These are phyloP conservation scores for Colletotrichum sp. DNA, from an alignment of 2,329 filamentous ascomycete genomes.

Conservation along the genomic window DNA sequence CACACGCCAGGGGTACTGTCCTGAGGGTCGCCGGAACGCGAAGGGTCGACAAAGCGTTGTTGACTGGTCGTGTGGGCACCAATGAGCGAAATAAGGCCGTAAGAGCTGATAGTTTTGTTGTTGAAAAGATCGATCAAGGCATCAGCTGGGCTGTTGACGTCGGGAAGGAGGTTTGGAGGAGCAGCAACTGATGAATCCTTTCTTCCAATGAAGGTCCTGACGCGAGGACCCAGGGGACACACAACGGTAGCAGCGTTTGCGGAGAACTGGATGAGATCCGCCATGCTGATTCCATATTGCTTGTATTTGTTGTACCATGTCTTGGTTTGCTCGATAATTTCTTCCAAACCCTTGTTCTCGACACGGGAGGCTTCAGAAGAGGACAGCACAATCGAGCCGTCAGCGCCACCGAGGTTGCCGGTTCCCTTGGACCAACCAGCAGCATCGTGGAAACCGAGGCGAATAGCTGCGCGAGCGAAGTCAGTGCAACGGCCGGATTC, in stretches of 20 bases:
- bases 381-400: constrained; percentile 48
- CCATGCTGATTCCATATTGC: constrained; percentile 45
- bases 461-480: constrained; percentile 47
- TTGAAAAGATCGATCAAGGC: constrained; percentile 52
- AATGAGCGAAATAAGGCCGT: constrained; percentile 56
- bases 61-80: constrained; percentile 59
- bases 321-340: constrained; percentile 43
- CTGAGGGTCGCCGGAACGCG: constrained; percentile 48
- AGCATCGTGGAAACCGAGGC: constrained; percentile 54
- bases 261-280: constrained; percentile 60
- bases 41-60: constrained; percentile 48
- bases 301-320: constrained; percentile 44
- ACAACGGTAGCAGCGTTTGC: constrained; percentile 53
- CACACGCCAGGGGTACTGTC: constrained; percentile 53
- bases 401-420: constrained; percentile 43
- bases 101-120: constrained; percentile 57
- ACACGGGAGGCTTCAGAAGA: constrained; percentile 36
- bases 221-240: constrained; percentile 48
- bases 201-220: constrained; percentile 56
- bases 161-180: constrained; percentile 47
- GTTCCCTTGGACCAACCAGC: constrained; percentile 45
- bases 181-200: constrained; percentile 45
- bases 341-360: constrained; percentile 53
- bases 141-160: constrained; percentile 44
- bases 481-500: constrained; percentile 43